Base-by-base conservation (phyloP, 495 filamentous ascomycete genomes). In the Chlorociboria aeruginascens region DNA sequence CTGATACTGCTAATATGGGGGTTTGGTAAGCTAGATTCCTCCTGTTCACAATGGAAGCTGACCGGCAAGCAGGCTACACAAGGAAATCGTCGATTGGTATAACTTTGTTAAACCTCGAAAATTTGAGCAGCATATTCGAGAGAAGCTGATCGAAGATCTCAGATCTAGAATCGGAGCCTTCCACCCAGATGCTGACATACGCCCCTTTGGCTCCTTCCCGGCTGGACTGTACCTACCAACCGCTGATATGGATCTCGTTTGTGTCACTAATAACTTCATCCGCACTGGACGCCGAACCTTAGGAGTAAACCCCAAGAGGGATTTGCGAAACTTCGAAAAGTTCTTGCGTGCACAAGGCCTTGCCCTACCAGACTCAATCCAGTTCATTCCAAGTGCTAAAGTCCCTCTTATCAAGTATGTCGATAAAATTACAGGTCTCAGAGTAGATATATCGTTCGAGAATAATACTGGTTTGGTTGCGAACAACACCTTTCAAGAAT, bases 381-480 rank as follows among this genome's bases (percentile, higher is more conserved):
- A 83, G 51, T 65, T 81, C 16, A 85, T 98, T 40, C 41, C 70
- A 0, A 66, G 70, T 46, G 92, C 93, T 9, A 86, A 83, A 59
- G 92, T 98, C 3, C 92, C 92, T 0, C 77, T 98, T n/a, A 68
- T 96, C 60, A 98, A 98, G 58, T 97, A 81, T 54, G 65, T 85
- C 31, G 89, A 97, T 50, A 66, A 61, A 38, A 43, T 69, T 39
- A 94, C 89, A 2, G 74, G 75, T 7, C 68, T 98, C 37, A 81
- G 78, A 35, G 79, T 97, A 16, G 92, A 98, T 59, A 66, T 97
- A 35, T 96, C 90, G 0, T 95, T 98, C 59, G 93, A 98, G 65
- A 97, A 96, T 57, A 63, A 78, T 25, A 83, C 79, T 34, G 92
- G 92, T 4, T 50, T 95, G 20, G 62, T 73, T 2, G 89, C 89